Conservation (phyloP, 257 asterid genomes). For the Echites panduratus region DNA sequence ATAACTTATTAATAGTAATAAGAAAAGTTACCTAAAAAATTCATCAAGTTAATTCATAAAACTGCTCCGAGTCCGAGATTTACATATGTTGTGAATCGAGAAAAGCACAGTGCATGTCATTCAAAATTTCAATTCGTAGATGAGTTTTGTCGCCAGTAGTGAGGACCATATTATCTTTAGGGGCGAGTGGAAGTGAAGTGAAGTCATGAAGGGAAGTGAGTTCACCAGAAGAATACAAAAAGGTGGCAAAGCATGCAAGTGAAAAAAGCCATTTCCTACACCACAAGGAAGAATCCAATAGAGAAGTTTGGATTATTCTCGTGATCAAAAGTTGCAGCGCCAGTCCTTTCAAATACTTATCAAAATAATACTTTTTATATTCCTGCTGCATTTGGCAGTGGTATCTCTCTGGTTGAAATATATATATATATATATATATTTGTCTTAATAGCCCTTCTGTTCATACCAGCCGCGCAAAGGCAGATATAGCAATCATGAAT, state of each 20-base stretch:
- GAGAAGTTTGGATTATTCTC: not conserved
- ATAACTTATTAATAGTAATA: no score
- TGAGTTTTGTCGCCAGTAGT: not conserved
- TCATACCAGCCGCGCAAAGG: constrained; percentile 11
- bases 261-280: not conserved
- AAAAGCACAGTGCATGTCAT: no score
- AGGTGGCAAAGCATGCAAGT: not conserved
- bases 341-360: not conserved
- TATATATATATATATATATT: no score
- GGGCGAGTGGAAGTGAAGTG: constrained; percentile 1
- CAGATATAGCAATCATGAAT: constrained; percentile 5
- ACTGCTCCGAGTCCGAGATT: no score
- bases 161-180: not conserved
- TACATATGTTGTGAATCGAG: no score
- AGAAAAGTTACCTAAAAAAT: no score
- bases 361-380: not conserved
- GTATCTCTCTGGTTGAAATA: no score
- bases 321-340: no score
- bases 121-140: not conserved
- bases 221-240: constrained; percentile 9
- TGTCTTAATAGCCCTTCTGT: not conserved
- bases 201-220: not conserved
- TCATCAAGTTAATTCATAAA: no score
- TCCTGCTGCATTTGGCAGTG: constrained; percentile 8
- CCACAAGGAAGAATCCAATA: constrained; percentile 9